Evolutionary conservation across 352 stramenopile species (phyloP).

Genomic region (Globisporangium viniferum): DNA sequence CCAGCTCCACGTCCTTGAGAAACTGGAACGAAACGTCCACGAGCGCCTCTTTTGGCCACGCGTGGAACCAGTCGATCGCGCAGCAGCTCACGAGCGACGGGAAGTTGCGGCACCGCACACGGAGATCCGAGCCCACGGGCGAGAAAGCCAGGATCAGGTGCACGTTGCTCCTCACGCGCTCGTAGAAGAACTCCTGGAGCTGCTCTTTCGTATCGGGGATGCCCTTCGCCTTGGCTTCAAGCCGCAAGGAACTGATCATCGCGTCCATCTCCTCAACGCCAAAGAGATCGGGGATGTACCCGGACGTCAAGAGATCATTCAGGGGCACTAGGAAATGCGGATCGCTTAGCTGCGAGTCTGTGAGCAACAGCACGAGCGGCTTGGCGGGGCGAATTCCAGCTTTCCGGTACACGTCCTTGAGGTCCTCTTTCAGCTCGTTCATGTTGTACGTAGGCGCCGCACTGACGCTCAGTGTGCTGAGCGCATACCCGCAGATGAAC

Average conservation of each 20-base stretch:
- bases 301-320: constrained; percentile 81
- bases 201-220: constrained; percentile 90
- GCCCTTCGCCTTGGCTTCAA: constrained; percentile 81
- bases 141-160: constrained; percentile 87
- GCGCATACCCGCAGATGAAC: constrained; percentile 79
- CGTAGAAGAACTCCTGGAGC: constrained; percentile 88
- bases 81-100: constrained; percentile 70
- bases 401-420: constrained; percentile 89
- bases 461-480: constrained; percentile 65
- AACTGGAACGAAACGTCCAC: constrained; percentile 87
- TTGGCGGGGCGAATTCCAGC: constrained; percentile 82
- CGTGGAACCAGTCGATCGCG: constrained; percentile 89
- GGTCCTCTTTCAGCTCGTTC: constrained; percentile 81
- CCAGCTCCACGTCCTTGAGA: constrained; percentile 69
- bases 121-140: constrained; percentile 71
- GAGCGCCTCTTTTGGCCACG: constrained; percentile 87
- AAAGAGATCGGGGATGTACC: constrained; percentile 83
- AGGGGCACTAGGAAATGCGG: constrained; percentile 86
- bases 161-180: constrained; percentile 83
- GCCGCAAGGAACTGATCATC: constrained; percentile 67
- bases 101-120: constrained; percentile 78
- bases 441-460: constrained; percentile 61
- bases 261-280: constrained; percentile 86
- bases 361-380: constrained; percentile 87
- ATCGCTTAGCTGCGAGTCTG: constrained; percentile 84